These are phyloP conservation scores for Hyparrhenia diplandra DNA, from an alignment of 176 grass and related monocot genomes.

Conservation along the genomic window DNA sequence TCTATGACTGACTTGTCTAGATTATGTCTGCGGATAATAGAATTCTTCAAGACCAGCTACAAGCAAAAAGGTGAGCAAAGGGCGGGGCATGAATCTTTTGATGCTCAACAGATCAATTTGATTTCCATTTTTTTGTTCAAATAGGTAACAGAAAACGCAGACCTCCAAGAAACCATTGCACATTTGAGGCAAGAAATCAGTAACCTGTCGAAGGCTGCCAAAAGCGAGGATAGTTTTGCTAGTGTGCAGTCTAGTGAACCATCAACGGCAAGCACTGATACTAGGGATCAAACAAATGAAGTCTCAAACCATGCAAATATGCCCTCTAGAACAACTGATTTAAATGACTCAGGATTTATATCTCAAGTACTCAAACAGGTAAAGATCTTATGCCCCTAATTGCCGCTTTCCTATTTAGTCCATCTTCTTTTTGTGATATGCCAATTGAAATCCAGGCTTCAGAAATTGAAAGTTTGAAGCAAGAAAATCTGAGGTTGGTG, in stretches of 20 bases:
- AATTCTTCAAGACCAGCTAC: slow-evolving; percentile 95
- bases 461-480: slow-evolving; percentile 94
- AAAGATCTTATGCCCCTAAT: neutral
- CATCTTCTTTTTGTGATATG: neutral
- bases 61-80: slow-evolving; percentile 71
- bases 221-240: slow-evolving; percentile 37
- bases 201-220: slow-evolving; percentile 42
- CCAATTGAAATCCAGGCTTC: slow-evolving; percentile 49
- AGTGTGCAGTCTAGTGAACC: slow-evolving; percentile 44
- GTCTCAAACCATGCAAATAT: slow-evolving; percentile 25
- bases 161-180: slow-evolving; percentile 61
- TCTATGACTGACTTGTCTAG: slow-evolving; percentile 40
- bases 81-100: slow-evolving; percentile 4
- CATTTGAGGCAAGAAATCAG: slow-evolving; percentile 56
- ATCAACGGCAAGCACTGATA: slow-evolving; percentile 29
- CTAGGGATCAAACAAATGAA: slow-evolving; percentile 36
- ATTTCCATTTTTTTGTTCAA: slow-evolving; percentile 20
- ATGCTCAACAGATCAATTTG: slow-evolving; percentile 30
- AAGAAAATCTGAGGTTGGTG: slow-evolving; percentile 68
- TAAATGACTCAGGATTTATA: slow-evolving; percentile 53
- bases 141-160: slow-evolving; percentile 72
- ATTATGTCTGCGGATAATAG: slow-evolving; percentile 99
- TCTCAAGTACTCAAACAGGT: slow-evolving; percentile 87
- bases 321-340: slow-evolving; percentile 34
- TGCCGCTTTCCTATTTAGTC: neutral